Conservation (phyloP, 208 protist species). For the Wallacemonas sp. region DNA sequence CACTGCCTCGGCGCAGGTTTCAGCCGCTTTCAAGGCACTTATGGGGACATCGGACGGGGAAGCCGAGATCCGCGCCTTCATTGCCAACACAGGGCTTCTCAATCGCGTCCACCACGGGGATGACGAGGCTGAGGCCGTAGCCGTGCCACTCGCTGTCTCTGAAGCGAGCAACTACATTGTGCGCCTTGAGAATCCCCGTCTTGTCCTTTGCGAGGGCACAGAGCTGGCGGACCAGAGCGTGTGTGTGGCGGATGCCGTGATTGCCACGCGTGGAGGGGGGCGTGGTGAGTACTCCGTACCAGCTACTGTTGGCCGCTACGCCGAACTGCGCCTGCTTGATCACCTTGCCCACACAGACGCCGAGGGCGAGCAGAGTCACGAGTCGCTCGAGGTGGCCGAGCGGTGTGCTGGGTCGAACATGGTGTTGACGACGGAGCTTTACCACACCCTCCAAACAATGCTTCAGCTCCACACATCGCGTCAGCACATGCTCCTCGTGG, state of each 20-base stretch:
- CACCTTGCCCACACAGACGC: neutral
- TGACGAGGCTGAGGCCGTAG: neutral
- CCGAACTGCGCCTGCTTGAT: constrained; percentile 12
- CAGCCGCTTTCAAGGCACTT: neutral
- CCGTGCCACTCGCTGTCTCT: constrained; percentile 23
- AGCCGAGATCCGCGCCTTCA: constrained; percentile 19
- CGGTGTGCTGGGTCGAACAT: constrained; percentile 27
- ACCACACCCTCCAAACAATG: constrained; percentile 74
- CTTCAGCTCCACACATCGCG: constrained; percentile 69
- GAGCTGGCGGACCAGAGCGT: constrained; percentile 23
- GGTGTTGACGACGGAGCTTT: constrained; percentile 62
- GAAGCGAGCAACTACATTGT: constrained; percentile 63
- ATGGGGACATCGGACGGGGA: constrained; percentile 17
- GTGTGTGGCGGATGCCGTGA: constrained; percentile 47
- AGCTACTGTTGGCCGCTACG: constrained; percentile 46
- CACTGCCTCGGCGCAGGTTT: neutral
- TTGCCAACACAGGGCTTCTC: neutral
- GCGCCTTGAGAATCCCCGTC: constrained; percentile 24
- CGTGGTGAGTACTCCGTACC: constrained; percentile 44
- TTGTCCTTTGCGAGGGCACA: constrained; percentile 10
- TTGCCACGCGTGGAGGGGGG: constrained; percentile 37
- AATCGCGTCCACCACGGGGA: neutral
- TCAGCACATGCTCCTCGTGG: constrained; percentile 84
- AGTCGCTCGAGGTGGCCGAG: constrained; percentile 17
- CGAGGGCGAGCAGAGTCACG: neutral